Evolutionary conservation across 208 protist species (phyloP), one percentile per base, ranked within the genome.

Genomic region (Leptomonas seymouri): DNA sequence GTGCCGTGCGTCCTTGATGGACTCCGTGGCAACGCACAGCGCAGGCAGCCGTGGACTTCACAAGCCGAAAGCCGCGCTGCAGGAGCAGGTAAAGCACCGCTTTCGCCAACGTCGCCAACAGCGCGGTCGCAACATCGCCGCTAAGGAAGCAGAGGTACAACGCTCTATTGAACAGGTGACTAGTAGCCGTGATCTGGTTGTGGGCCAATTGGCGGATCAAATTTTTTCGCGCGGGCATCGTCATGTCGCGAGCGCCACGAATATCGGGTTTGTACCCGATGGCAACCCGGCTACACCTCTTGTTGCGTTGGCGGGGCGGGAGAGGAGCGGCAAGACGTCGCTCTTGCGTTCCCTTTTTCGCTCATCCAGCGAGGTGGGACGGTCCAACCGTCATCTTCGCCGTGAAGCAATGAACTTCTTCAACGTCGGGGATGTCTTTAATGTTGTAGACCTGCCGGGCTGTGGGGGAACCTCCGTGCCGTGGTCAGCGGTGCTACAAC

Each of bases 371-470:
- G 86, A 91, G 50, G 91, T 93, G 11, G 78, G 88, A 12, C 82
- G 80, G 14, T 87, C 88, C 27, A 96, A 96, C 71, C 78, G 85
- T 2, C 76, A 86, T 39, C 72, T 92, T 12, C 86, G 89, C 4
- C 82, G 89, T 9, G 88, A 94, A 55, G 88, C 82, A 4, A 94
- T 96, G 80, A 96, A 96, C 78, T 96, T 85, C 62, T 96, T 94
- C 69, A 91, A 88, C 41, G 91, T 96, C 0, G 91, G 91, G 21
- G 76, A 78, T 45, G 85, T 96, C 15, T 94, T 96, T 60, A 96
- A 93, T 61, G 74, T 96, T 34, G 91, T 78, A 1, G 91, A 96
- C 53, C 68, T 94, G 34, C 91, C 91, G 0, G 91, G 91, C n/a
- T 91, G 77, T 49, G 91, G 91, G 14, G 91, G 88, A 0, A 96